Evolutionary conservation across 257 asterid species (phyloP), one percentile per base, ranked within the genome.

Genomic region (Paulownia fortunei): DNA sequence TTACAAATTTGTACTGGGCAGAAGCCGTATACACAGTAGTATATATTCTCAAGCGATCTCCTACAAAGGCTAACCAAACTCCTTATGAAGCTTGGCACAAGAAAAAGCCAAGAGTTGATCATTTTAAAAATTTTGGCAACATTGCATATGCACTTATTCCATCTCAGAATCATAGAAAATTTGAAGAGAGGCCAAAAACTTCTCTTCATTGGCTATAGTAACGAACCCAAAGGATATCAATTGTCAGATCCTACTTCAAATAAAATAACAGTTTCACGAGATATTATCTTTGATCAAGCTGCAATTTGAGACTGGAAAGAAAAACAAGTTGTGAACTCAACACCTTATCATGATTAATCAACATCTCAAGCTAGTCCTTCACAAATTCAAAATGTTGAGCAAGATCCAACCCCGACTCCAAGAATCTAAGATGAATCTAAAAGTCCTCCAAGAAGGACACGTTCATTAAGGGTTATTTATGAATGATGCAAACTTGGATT

Each of bases 1-100:
- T 80, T 9, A 49, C 54, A 11, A 77, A 77, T 19, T 6, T 41
- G 5, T 27, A 39, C 6, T 56, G 41, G 61, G 63, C 61, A 1
- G 68, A 76, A 65, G 76, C 23, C 0, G 69, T 65, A 11, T 23
- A 80, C 41, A 79, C 32, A 0, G 16, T n/a, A 2, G 8, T 46
- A 6, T 79, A 64, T 36, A 73, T 73, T 15, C 37, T 69, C 0
- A 78, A 78, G 5, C 5, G 77, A 0, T 71, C 58, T 15, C 82
- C 67, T 0, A 59, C 52, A 3, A 44, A 44, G 12, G 52, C 13
- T 44, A 59, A 59, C 37, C 6, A 10, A 59, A 59, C 66, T 26
- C 66, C 16, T 0, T 59, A 2, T 59, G 66, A 59, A 59, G 39
- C 66, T 9, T 24, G 66, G 66, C 8, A 59, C 66, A 59, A 11